Evolutionary conservation across 441 rosid species (phyloP).

Genomic region (Flueggea neowawraea): DNA sequence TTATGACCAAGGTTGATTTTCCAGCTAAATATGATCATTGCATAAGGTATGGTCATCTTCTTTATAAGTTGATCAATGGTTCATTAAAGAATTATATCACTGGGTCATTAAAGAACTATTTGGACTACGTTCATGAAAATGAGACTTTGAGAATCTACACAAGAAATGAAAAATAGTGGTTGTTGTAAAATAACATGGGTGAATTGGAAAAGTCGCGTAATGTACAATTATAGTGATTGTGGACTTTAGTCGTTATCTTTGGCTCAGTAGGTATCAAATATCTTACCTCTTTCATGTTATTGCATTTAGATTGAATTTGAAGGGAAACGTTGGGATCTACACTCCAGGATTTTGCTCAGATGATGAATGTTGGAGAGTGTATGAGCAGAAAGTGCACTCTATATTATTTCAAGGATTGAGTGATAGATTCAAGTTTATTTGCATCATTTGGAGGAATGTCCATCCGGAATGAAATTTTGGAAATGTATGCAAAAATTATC

Average conservation of each 20-base stretch:
- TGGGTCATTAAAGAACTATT: too few species aligned
- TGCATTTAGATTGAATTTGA: conserved; percentile 59
- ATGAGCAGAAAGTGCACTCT: conserved; percentile 69
- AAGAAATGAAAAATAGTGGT: too few species aligned
- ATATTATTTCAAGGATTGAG: conserved; percentile 71
- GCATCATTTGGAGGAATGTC: conserved; percentile 76
- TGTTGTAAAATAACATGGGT: too few species aligned
- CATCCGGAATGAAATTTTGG: conserved; percentile 50
- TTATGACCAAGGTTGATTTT: conserved; percentile 73
- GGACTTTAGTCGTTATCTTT: not conserved
- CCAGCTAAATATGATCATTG: conserved; percentile 78
- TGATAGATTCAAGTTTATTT: conserved; percentile 74
- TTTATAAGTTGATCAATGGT: not conserved
- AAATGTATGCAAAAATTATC: conserved; percentile 39
- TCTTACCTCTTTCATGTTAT: conserved; percentile 9
- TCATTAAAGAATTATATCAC: not conserved
- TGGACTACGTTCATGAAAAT: too few species aligned
- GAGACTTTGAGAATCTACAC: too few species aligned
- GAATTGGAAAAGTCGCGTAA: too few species aligned
- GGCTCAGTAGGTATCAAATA: not conserved
- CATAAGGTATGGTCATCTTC: conserved; percentile 46
- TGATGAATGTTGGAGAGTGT: conserved; percentile 87
- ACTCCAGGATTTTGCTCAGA: conserved; percentile 79
- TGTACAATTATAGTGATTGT: too few species aligned
- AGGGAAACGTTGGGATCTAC: conserved; percentile 42